phyloP scores from a whole-genome alignment of 495 filamentous ascomycete genomes.

The Hypoxylon intermedium region DNA sequence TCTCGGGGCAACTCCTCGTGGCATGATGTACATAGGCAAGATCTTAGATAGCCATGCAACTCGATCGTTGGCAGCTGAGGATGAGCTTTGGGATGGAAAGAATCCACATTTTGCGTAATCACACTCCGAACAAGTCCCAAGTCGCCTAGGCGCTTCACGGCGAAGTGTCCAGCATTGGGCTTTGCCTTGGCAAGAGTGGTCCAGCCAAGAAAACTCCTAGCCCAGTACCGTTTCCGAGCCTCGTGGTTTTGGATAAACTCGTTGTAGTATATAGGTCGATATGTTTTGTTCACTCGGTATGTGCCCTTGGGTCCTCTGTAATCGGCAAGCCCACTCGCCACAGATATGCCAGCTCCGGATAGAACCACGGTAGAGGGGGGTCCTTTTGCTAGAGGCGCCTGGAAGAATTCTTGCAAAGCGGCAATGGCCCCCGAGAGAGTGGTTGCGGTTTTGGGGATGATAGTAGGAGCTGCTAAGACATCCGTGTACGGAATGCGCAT shows the following conservation, averaged over 20 bases:
- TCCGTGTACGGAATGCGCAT: constrained; percentile 93
- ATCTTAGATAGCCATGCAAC: constrained; percentile 87
- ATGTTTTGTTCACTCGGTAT: constrained; percentile 86
- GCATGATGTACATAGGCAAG: constrained; percentile 82
- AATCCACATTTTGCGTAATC: constrained; percentile 97
- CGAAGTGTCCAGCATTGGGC: constrained; percentile 82
- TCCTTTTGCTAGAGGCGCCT: constrained; percentile 58
- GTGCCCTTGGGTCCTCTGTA: constrained; percentile 91
- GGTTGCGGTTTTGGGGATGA: constrained; percentile 72
- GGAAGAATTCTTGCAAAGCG: constrained; percentile 77
- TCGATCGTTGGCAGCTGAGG: constrained; percentile 78
- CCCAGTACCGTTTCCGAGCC: constrained; percentile 94
- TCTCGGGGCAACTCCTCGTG: constrained; percentile 69
- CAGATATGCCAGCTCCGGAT: constrained; percentile 91
- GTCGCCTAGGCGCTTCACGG: constrained; percentile 71
- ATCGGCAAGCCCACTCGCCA: constrained; percentile 90
- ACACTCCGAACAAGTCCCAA: constrained; percentile 77
- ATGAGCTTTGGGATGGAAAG: constrained; percentile 82
- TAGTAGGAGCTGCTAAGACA: constrained; percentile 77
- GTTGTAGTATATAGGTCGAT: constrained; percentile 90
- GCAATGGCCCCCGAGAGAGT: constrained; percentile 76
- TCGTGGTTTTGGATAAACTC: constrained; percentile 86
- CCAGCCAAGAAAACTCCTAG: constrained; percentile 93
- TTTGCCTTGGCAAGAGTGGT: constrained; percentile 74
- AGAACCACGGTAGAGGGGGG: constrained; percentile 69